These are phyloP conservation scores for Rhipidocladum racemiflorum DNA, from an alignment of 176 grass and related monocot genomes.

Conservation along the genomic window DNA sequence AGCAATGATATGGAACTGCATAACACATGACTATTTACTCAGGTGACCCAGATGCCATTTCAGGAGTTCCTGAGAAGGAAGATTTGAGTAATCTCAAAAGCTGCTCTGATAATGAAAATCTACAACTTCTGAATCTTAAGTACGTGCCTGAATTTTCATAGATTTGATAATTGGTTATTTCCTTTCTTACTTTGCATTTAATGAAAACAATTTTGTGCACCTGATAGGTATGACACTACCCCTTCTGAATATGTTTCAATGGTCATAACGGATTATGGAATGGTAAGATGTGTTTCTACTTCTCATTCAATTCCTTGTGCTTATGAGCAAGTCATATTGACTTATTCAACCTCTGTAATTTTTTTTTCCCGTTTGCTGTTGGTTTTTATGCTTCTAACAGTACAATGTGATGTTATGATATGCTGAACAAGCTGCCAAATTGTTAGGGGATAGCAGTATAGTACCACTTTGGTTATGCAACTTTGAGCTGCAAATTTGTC, in stretches of 20 bases:
- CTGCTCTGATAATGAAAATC: constrained; percentile 53
- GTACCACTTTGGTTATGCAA: not conserved
- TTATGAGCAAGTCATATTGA: not conserved
- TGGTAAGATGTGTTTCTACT: constrained; percentile 48
- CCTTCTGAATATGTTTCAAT: constrained; percentile 81
- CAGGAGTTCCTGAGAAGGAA: constrained; percentile 41
- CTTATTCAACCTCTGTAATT: not conserved
- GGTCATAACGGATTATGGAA: constrained; percentile 88
- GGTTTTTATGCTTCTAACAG: not conserved
- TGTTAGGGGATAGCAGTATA: not conserved
- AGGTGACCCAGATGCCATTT: constrained; percentile 86
- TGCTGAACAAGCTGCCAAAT: not conserved
- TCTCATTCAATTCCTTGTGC: constrained; percentile 12
- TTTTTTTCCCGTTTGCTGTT: not conserved
- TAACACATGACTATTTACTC: constrained; percentile 27
- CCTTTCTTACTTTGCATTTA: constrained; percentile 7
- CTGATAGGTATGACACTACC: constrained; percentile 66
- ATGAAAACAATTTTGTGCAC: constrained; percentile 24
- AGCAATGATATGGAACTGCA: constrained; percentile 2
- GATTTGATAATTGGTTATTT: not conserved
- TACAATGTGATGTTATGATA: not conserved
- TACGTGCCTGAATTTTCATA: constrained; percentile 33
- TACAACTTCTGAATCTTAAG: constrained; percentile 77
- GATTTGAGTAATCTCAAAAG: constrained; percentile 49
- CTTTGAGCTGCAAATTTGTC: constrained; percentile 2